Percentiles rank a stretch among this genome's conserved stretches.
These are phyloP conservation scores for Trichoderma sp. DNA, from an alignment of 2,329 filamentous ascomycete genomes.

Conservation along the genomic window DNA sequence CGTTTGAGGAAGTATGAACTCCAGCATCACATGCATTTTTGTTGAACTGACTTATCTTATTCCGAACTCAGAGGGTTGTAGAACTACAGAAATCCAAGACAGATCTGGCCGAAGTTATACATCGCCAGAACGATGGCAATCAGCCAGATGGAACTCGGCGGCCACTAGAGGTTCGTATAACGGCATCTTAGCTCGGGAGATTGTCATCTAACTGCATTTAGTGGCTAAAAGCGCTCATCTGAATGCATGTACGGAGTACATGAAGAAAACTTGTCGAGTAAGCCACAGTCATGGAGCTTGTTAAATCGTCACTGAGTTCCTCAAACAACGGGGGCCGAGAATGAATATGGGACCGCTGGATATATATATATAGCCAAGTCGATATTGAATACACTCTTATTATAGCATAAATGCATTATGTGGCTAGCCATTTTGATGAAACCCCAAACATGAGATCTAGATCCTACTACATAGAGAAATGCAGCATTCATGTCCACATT, in stretches of 20 bases:
- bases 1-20: slow-evolving; percentile 36
- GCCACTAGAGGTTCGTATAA: neutral
- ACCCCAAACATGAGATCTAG: neutral
- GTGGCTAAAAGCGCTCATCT: neutral
- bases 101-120: slow-evolving; percentile 7
- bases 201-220: neutral
- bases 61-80: slow-evolving; percentile 19
- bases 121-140: neutral
- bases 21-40: neutral
- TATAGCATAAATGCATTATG: neutral
- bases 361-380: too few relatives aligned
- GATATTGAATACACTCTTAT: neutral
- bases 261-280: too few relatives aligned
- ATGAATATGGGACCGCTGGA: too few relatives aligned
- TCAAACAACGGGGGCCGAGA: too few relatives aligned
- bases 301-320: too few relatives aligned
- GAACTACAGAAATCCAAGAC: slow-evolving; percentile 23
- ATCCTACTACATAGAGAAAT: too few relatives aligned
- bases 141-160: neutral
- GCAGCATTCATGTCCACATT: neutral
- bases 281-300: too few relatives aligned
- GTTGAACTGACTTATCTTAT: fast-evolving
- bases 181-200: too few relatives aligned
- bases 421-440: neutral
- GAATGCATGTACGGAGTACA: neutral